Evolutionary conservation across 2,329 filamentous ascomycete species (phyloP).

Genomic region (Dothistroma septosporum): DNA sequence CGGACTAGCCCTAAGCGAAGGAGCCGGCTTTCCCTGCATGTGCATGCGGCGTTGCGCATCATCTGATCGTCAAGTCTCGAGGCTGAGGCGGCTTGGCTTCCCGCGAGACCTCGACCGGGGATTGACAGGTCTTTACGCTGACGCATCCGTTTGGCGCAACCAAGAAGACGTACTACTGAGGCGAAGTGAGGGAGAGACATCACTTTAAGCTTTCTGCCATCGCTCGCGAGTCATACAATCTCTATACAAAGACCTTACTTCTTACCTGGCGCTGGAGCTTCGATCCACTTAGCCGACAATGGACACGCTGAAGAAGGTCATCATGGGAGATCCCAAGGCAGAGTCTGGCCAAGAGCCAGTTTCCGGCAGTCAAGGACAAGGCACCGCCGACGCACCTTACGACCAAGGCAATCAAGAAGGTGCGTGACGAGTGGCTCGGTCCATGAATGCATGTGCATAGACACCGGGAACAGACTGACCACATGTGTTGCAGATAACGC

Average conservation of each 20-base stretch:
- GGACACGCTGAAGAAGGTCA: slow-evolving; percentile 58
- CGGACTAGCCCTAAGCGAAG: not conserved
- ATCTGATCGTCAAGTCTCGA: not conserved
- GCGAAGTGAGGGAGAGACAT: not conserved
- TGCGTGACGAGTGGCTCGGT: slow-evolving; percentile 25
- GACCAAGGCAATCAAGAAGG: slow-evolving; percentile 70
- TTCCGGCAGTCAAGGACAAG: slow-evolving; percentile 65
- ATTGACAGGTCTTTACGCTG: not conserved
- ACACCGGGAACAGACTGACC: not conserved
- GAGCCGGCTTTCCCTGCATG: not conserved
- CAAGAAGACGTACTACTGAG: not conserved
- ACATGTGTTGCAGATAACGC: slow-evolving; percentile 6
- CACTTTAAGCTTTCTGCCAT: not conserved
- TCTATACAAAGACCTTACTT: not conserved
- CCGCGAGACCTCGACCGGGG: not conserved
- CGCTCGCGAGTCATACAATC: not conserved
- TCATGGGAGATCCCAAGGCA: slow-evolving; percentile 23
- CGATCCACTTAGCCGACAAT: slow-evolving; percentile 41
- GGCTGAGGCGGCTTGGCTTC: not conserved
- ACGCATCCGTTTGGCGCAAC: not conserved
- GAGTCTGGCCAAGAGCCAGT: slow-evolving; percentile 38
- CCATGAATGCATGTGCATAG: not conserved
- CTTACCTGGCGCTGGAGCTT: not conserved
- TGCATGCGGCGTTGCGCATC: not conserved
- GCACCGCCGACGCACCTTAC: slow-evolving; percentile 66